These are phyloP conservation scores for Geotrichum aggregatum DNA, from an alignment of 1,139 yeast species.

Conservation along the genomic window DNA sequence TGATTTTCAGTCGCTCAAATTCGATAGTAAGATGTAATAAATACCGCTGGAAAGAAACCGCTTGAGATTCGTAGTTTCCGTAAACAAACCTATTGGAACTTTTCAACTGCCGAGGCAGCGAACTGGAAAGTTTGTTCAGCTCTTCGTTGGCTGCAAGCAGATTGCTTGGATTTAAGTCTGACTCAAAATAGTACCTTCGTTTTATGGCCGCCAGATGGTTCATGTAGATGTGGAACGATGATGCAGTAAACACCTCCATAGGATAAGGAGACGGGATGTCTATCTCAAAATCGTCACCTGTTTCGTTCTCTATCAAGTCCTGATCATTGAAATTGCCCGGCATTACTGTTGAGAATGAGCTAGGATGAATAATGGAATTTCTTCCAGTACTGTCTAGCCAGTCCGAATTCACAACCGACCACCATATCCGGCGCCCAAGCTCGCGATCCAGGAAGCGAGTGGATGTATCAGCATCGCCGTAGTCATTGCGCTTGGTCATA, in stretches of 20 bases:
- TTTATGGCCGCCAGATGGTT: constrained; percentile 16
- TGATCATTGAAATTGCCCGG: constrained; percentile 29
- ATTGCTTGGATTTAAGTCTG: neutral
- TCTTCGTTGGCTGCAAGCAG: constrained; percentile 16
- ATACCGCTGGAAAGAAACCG: constrained; percentile 18
- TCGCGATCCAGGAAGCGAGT: constrained; percentile 30
- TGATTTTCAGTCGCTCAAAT: constrained; percentile 20
- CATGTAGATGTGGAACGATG: constrained; percentile 18
- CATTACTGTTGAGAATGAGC: constrained; percentile 33
- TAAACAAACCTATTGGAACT: constrained; percentile 9
- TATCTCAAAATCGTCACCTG: neutral
- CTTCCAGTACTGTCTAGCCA: constrained; percentile 40
- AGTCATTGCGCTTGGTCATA: constrained; percentile 12
- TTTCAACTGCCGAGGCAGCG: constrained; percentile 10
- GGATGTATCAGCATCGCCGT: constrained; percentile 19
- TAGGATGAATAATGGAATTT: constrained; percentile 28
- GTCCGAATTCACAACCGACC: constrained; percentile 38
- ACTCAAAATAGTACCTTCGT: constrained; percentile 17
- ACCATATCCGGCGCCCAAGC: constrained; percentile 38
- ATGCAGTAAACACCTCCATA: constrained; percentile 4
- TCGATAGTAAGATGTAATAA: constrained; percentile 17
- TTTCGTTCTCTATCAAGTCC: constrained; percentile 18
- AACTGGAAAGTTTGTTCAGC: neutral
- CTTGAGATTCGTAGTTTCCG: constrained; percentile 14
- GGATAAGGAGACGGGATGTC: constrained; percentile 10